Conservation (phyloP, 192 early-diverging fungal genomes). For the Backusella liffmaniae region DNA sequence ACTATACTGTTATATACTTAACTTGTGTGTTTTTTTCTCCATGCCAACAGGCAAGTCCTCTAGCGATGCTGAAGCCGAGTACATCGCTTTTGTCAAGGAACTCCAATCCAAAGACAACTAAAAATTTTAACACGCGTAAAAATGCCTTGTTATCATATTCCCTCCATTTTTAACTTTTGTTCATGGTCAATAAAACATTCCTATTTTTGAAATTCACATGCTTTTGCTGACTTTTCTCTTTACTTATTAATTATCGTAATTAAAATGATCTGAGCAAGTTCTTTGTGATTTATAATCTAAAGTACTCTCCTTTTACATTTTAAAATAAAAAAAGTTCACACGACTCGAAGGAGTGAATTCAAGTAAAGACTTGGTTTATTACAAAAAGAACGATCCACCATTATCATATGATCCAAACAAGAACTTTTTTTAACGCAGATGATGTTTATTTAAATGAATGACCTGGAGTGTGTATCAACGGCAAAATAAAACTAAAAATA, state of each 20-base stretch:
- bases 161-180: background rate
- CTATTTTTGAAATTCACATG: background rate
- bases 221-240: background rate
- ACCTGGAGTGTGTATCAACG: background rate
- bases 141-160: background rate
- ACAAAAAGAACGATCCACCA: background rate
- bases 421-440: background rate
- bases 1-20: background rate
- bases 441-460: background rate
- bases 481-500: background rate
- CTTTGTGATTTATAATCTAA: background rate
- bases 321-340: background rate
- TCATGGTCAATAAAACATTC: background rate
- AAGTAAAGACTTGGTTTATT: background rate
- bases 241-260: background rate
- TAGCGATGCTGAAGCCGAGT: slow-evolving; percentile 75
- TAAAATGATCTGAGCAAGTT: background rate
- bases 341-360: background rate
- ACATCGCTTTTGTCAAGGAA: slow-evolving; percentile 71
- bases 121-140: background rate
- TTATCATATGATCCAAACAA: background rate
- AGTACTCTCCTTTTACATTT: background rate
- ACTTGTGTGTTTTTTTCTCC: background rate
- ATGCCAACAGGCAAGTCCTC: slow-evolving; percentile 9
- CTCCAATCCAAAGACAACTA: slow-evolving; percentile 38